phyloP scores from a whole-genome alignment of 2,329 filamentous ascomycete species.

The Myotisia sp. region DNA sequence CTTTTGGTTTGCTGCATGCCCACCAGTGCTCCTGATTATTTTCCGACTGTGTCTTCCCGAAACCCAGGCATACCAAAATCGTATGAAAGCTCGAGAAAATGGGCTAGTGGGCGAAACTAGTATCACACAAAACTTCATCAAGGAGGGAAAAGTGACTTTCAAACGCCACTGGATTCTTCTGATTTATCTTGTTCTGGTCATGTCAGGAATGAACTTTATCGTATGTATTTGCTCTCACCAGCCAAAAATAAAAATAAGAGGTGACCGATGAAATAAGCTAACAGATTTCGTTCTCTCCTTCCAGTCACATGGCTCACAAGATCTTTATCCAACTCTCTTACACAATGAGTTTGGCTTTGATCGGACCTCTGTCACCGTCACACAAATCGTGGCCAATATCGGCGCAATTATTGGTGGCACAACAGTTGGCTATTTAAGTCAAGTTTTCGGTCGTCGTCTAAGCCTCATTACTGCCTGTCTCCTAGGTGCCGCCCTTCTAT shows the following conservation, averaged over 20 bases:
- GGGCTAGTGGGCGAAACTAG: slow-evolving; percentile 47
- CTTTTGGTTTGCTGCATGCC: slow-evolving; percentile 77
- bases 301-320: slow-evolving; percentile 55
- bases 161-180: slow-evolving; percentile 36
- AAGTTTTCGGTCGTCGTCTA: slow-evolving; percentile 55
- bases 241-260: no score
- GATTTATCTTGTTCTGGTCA: slow-evolving; percentile 67
- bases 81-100: slow-evolving; percentile 39
- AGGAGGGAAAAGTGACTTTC: slow-evolving; percentile 5
- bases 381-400: slow-evolving; percentile 57
- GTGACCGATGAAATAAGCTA: no score
- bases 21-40: slow-evolving; percentile 64
- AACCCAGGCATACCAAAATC: slow-evolving; percentile 51
- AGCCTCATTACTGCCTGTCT: slow-evolving; percentile 51
- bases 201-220: slow-evolving; percentile 91
- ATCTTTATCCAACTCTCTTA: slow-evolving; percentile 48
- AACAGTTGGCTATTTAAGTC: slow-evolving; percentile 50
- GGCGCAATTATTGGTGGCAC: slow-evolving; percentile 57
- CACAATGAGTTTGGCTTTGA: slow-evolving; percentile 45
- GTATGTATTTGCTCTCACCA: slow-evolving; percentile 20
- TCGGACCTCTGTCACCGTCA: slow-evolving; percentile 48
- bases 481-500: slow-evolving; percentile 61
- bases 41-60: slow-evolving; percentile 68
- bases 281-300: slow-evolving; percentile 1
- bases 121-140: slow-evolving; percentile 52